Evolutionary conservation across 495 filamentous ascomycete species (phyloP).

Genomic region (Neurospora africana): DNA sequence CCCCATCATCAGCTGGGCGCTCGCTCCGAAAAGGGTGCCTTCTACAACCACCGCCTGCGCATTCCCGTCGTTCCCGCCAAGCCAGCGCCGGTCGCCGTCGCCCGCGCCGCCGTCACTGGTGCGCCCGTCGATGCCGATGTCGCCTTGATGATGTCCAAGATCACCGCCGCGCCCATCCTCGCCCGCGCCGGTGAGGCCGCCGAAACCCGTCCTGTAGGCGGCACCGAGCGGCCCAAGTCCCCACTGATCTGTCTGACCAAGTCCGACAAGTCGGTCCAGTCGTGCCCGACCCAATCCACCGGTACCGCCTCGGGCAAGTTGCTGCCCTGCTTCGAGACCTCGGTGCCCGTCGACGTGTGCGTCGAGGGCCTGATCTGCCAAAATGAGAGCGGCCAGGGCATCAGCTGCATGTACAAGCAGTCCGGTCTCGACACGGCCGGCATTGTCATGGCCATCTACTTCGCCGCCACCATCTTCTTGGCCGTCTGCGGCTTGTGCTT

Average conservation of each 20-base stretch:
- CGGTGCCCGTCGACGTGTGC: conserved; percentile 25
- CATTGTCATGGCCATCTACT: conserved; percentile 33
- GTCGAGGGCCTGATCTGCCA: conserved; percentile 35
- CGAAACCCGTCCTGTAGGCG: neutral
- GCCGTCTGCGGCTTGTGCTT: conserved; percentile 25
- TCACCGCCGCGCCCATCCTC: neutral
- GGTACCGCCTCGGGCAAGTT: conserved; percentile 20
- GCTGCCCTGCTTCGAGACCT: conserved; percentile 29
- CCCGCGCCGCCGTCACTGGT: conserved; percentile 6
- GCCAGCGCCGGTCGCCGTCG: neutral
- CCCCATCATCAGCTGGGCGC: conserved; percentile 7
- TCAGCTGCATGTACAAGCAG: conserved; percentile 34
- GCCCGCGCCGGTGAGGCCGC: neutral
- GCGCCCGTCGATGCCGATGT: neutral
- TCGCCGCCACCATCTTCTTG: conserved; percentile 22
- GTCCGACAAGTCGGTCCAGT: conserved; percentile 14
- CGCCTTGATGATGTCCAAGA: neutral
- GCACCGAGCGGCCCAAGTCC: conserved; percentile 1
- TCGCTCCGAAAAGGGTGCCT: conserved; percentile 2
- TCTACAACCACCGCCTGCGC: conserved; percentile 7
- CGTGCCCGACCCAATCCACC: conserved; percentile 28
- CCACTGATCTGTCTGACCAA: conserved; percentile 29
- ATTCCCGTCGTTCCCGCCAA: conserved; percentile 6
- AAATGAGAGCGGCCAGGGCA: conserved; percentile 20
- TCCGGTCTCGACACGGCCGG: conserved; percentile 25